A percentile compares a stretch with the other conserved stretches of the same genome.
Evolutionary conservation across 331 rosid species (phyloP).

Genomic region (Malus hybrid): DNA sequence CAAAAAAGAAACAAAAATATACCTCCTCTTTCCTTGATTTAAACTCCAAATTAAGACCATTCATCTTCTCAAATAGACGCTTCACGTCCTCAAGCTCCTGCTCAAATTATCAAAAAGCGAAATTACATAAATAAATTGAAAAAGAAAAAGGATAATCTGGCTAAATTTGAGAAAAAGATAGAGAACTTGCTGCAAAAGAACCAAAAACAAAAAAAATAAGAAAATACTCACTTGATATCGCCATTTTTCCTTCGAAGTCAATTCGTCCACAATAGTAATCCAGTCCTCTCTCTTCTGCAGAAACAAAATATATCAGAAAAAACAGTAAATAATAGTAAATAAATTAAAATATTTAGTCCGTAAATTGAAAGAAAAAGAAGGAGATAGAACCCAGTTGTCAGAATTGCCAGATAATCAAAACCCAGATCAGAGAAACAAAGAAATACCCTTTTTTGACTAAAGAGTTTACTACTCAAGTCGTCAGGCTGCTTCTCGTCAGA

Average conservation of each 20-base stretch:
- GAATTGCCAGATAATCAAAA: neutral
- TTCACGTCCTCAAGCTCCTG: constrained; percentile 45
- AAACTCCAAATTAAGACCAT: constrained; percentile 26
- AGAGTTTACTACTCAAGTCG: constrained; percentile 5
- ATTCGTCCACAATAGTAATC: constrained; percentile 18
- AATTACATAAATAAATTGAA: neutral
- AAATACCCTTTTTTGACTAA: constrained; percentile 36
- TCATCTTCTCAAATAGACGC: constrained; percentile 5
- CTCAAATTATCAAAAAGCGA: neutral
- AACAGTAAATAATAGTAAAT: neutral
- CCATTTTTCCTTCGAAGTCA: constrained; percentile 13
- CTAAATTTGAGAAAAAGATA: neutral
- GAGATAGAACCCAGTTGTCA: neutral
- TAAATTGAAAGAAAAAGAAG: neutral
- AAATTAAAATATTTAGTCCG: neutral
- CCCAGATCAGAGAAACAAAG: neutral
- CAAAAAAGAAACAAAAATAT: neutral
- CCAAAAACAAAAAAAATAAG: neutral
- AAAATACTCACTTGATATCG: constrained; percentile 12
- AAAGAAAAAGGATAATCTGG: neutral
- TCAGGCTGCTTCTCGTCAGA: constrained; percentile 41
- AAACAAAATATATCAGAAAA: neutral
- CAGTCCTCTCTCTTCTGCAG: constrained; percentile 36
- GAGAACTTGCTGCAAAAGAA: neutral
- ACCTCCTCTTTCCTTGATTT: constrained; percentile 41